phyloP scores from a whole-genome alignment of 805 yeast genomes.

The Metschnikowia peoriensis region DNA sequence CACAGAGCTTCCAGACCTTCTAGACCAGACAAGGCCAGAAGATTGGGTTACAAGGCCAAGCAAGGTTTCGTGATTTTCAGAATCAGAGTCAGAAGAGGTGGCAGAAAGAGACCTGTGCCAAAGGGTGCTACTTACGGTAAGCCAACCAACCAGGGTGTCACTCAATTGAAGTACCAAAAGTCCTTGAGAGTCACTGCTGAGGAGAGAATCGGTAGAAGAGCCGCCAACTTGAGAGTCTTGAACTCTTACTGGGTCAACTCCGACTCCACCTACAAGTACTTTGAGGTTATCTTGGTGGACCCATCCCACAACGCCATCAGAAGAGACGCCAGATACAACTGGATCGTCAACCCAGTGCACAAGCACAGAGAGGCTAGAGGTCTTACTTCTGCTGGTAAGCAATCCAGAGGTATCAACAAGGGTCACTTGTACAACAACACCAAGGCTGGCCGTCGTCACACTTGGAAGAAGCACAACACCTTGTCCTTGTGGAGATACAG shows the following conservation, averaged over 20 bases:
- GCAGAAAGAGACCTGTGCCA: constrained; percentile 99
- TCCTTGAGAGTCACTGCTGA: constrained; percentile 97
- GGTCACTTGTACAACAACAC: constrained; percentile 99
- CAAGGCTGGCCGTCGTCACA: constrained; percentile 97
- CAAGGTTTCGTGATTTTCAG: constrained; percentile 99
- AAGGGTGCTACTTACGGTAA: constrained; percentile 99
- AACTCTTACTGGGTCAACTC: constrained; percentile 99
- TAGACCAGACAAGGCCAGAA: constrained; percentile 99
- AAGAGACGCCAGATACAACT: constrained; percentile 98
- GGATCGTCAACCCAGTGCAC: constrained; percentile 99
- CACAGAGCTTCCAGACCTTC: constrained; percentile 99
- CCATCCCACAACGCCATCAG: constrained; percentile 99
- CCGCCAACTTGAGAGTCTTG: constrained; percentile 97
- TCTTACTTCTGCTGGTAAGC: constrained; percentile 96
- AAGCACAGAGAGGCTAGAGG: constrained; percentile 99
- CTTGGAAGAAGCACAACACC: constrained; percentile 99
- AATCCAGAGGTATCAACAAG: constrained; percentile 99
- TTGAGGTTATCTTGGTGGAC: constrained; percentile 95
- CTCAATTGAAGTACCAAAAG: constrained; percentile 99
- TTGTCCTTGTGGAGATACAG: constrained; percentile 99
- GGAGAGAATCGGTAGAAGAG: constrained; percentile 99
- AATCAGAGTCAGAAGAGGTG: constrained; percentile 99
- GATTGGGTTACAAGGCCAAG: constrained; percentile 99
- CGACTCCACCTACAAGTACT: constrained; percentile 99
- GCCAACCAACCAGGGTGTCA: constrained; percentile 99